Evolutionary conservation across 805 yeast species (phyloP), one percentile per base, ranked within the genome.

Genomic region (Kluyveromyces nonfermentans): DNA sequence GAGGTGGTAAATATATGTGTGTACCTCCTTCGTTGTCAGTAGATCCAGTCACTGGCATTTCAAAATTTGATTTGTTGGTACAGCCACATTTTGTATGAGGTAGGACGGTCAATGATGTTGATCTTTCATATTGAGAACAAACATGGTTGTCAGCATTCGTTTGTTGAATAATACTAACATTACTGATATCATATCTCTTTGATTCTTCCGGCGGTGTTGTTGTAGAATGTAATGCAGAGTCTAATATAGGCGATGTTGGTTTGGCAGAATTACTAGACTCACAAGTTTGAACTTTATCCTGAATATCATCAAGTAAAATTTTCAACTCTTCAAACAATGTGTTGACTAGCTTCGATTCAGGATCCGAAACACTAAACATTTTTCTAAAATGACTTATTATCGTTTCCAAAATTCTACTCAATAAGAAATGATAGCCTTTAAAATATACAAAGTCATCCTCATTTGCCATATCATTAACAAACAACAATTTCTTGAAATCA

Each of bases 1-100:
- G 41, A n/a, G 34, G 41, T 10, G 41, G 41, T 31, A 38, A 28
- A 38, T 28, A 16, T n/a, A 38, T 38, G 22, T 38, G 41, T 10
- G 41, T 28, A 22, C 34, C 28, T 31, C 41, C 41, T 10, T 14
- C 22, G 22, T n/a, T 28, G 34, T n/a, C 34, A 38, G 22, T 4
- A 15, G 2, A 19, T 4, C 22, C 31, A 8, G 31, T 9, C 14
- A n/a, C 18, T 36, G 28, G 5, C 15, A 12, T 18, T 20, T 35
- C 38, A 15, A 35, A 35, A n/a, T 35, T 18, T 35, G 38, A n/a
- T 20, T 16, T 16, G 10, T 35, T 35, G 9, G 38, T 16, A 10
- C 12, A 16, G 6, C 19, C 4, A 14, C 10, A 33, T 16, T 18
- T 33, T 33, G 17, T 18, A 33, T 16, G 20, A 16, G 35, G 9